Evolutionary conservation across 129 eudicot genomes (phyloP).

Genomic region (Flaveria linearis): DNA sequence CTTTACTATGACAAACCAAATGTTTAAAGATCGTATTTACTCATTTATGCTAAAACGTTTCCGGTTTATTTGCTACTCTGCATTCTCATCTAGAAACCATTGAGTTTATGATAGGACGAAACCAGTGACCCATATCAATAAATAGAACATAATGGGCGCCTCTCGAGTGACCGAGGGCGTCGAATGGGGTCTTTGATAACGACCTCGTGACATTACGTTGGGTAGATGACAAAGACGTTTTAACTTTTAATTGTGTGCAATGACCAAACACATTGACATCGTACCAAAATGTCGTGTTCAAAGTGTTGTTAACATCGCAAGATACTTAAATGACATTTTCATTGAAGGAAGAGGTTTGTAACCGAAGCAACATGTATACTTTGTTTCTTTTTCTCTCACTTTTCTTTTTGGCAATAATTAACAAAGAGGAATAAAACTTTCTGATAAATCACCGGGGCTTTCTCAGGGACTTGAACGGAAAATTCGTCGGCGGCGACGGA

Average conservation of each 20-base stretch:
- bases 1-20: too few species aligned
- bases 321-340: conserved; percentile 23
- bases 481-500: conserved; percentile 90
- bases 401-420: conserved; percentile 31
- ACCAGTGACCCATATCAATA: too few species aligned
- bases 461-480: conserved; percentile 79
- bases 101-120: too few species aligned
- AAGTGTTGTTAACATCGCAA: neutral
- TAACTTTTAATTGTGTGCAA: neutral
- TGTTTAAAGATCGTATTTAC: too few species aligned
- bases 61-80: too few species aligned
- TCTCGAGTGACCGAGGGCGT: too few species aligned
- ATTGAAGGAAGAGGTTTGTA: conserved; percentile 31
- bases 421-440: conserved; percentile 31
- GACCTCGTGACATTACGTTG: too few species aligned
- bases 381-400: conserved; percentile 24
- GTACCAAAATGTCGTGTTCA: conserved; percentile 7
- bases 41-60: too few species aligned
- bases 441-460: conserved; percentile 58
- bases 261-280: neutral
- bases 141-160: too few species aligned
- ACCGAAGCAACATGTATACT: conserved; percentile 39
- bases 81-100: too few species aligned
- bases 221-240: too few species aligned
- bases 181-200: too few species aligned